Evolutionary conservation across 2,329 filamentous ascomycete species (phyloP), one percentile per base, ranked within the genome.

Genomic region (Diaporthe helianthi): DNA sequence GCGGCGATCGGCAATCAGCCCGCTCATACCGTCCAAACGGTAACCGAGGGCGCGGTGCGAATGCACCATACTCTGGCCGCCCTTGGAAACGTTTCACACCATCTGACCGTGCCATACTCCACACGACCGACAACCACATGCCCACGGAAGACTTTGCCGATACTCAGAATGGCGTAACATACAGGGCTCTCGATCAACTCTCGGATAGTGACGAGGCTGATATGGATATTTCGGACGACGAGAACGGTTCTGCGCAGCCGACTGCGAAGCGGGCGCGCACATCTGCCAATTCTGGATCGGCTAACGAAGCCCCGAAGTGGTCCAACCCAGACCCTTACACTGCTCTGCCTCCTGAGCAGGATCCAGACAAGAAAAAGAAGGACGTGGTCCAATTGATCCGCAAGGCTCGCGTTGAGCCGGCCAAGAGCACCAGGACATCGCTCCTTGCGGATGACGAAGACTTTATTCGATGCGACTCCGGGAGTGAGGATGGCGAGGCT

Each of bases 321-420:
- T 97, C 94, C 5, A 98, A 98, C 74, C 94, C 95, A 4, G 95
- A 98, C 78, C 94, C 94, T 0, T 98, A 98, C 79, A 97, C 93
- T 7, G 92, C 89, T 2, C 83, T 97, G 12, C 95, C 95, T 10
- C 94, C 93, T 8, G 88, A 90, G 0, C 91, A 94, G 67, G 84
- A 83, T 6, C 85, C 68, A 17, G 73, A 87, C 47, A 86, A 87
- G 24, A 97, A 96, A 80, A 93, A 91, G 79, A 90, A 89, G 73
- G 94, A 98, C 73, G 91, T 98, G 47, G 93, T 98, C 44, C 93
- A 97, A 76, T 80, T 97, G 71, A 98, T 98, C 74, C 90, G 94
- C 74, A 98, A 97, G 77, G 93, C 94, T 2, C 92, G 94, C 58
- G 84, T 94, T 41, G 87, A 90, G 46, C 80, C 83, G 3, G 79